Percentiles rank a stretch among this genome's conserved stretches.
These are phyloP conservation scores for Ceratobasidium sp. DNA, from an alignment of 1,284 basidiomycete genomes.

Conservation along the genomic window DNA sequence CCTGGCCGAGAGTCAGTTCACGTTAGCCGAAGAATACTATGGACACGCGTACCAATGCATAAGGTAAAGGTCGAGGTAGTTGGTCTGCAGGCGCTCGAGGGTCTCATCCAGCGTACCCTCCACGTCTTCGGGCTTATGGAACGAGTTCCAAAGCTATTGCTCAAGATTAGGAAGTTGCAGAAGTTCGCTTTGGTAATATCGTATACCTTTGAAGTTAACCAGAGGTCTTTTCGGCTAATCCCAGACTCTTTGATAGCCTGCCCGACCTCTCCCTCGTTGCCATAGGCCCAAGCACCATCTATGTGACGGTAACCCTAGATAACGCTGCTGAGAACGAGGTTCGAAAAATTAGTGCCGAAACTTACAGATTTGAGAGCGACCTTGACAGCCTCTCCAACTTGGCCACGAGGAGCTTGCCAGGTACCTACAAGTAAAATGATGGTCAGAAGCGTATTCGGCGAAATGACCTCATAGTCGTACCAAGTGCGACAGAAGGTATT, in stretches of 20 bases:
- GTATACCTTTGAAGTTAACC: slow-evolving; percentile 59
- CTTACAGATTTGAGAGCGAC: slow-evolving; percentile 35
- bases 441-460: neutral
- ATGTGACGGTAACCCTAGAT: slow-evolving; percentile 58
- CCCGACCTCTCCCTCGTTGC: slow-evolving; percentile 60
- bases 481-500: slow-evolving; percentile 45
- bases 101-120: slow-evolving; percentile 60
- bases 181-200: neutral
- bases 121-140: slow-evolving; percentile 60
- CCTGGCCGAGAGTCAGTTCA: slow-evolving; percentile 62
- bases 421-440: slow-evolving; percentile 15
- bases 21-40: slow-evolving; percentile 54
- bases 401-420: slow-evolving; percentile 43
- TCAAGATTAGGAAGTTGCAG: neutral
- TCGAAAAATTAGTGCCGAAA: neutral
- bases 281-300: slow-evolving; percentile 57
- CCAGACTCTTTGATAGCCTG: slow-evolving; percentile 60
- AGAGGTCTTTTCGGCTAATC: slow-evolving; percentile 61
- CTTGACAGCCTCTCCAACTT: slow-evolving; percentile 44
- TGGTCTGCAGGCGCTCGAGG: slow-evolving; percentile 60
- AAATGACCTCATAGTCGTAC: neutral
- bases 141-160: slow-evolving; percentile 55
- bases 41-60: slow-evolving; percentile 58
- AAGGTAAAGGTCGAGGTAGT: slow-evolving; percentile 66
- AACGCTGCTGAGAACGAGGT: neutral